Evolutionary conservation across 2,329 filamentous ascomycete genomes (phyloP).

Genomic region (Neofusicoccum ribis): DNA sequence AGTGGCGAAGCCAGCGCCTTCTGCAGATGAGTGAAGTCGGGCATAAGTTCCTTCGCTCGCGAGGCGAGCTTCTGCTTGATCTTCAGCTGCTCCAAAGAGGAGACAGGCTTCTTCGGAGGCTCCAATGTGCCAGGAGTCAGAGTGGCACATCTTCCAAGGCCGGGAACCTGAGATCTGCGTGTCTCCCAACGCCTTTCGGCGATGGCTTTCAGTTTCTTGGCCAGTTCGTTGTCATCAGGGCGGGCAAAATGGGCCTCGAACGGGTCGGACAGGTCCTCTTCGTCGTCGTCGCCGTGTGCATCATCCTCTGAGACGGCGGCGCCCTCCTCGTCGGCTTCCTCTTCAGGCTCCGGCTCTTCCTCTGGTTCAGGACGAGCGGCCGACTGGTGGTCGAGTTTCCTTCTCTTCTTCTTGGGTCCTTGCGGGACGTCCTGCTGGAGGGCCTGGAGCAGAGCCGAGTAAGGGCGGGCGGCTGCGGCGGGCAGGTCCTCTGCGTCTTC

Average conservation of each 20-base stretch:
- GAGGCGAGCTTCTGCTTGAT: constrained; percentile 35
- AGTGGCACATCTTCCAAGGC: constrained; percentile 31
- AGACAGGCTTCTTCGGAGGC: constrained; percentile 26
- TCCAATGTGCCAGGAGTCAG: constrained; percentile 27
- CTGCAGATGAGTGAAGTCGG: constrained; percentile 61
- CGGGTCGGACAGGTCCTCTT: constrained; percentile 59
- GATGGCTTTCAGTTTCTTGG: constrained; percentile 50
- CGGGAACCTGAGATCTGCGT: constrained; percentile 35
- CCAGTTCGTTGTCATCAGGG: constrained; percentile 62
- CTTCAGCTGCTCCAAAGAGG: constrained; percentile 30
- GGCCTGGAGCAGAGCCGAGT: constrained; percentile 58
- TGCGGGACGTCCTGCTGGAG: constrained; percentile 47
- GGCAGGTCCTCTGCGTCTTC: constrained; percentile 33
- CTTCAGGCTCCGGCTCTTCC: constrained; percentile 28
- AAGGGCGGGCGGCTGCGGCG: constrained; percentile 42
- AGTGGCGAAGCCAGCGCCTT: constrained; percentile 68
- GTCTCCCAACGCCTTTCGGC: constrained; percentile 51
- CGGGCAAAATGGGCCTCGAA: constrained; percentile 79
- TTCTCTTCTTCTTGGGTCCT: constrained; percentile 53
- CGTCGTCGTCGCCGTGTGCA: constrained; percentile 47
- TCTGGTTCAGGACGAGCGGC: constrained; percentile 19
- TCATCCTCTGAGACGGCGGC: constrained; percentile 41
- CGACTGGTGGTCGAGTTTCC: constrained; percentile 48
- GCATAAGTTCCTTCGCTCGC: constrained; percentile 34
- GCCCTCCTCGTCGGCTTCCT: constrained; percentile 28